phyloP scores from a whole-genome alignment of 2,329 filamentous ascomycete genomes.

The Geosmithia putterillii region DNA sequence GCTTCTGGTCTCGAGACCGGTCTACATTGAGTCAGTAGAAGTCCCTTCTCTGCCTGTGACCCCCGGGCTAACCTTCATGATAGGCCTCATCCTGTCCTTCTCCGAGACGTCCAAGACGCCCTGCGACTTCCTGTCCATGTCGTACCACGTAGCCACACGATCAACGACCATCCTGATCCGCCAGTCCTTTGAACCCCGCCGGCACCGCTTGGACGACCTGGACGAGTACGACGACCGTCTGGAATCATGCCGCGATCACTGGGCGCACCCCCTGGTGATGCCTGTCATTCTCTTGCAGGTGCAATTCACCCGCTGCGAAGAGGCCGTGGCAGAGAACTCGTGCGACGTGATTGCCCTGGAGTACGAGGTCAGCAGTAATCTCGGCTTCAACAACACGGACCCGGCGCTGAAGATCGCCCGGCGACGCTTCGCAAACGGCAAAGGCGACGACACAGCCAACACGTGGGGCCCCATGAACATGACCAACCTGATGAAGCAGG shows the following conservation, averaged over 20 bases:
- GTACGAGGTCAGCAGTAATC: conserved; percentile 27
- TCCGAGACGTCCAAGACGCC: conserved; percentile 29
- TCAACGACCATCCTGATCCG: conserved; percentile 27
- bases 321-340: conserved; percentile 29
- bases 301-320: conserved; percentile 30
- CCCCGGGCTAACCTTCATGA: conserved; percentile 2
- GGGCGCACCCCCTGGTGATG: conserved; percentile 31
- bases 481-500: conserved; percentile 33
- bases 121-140: conserved; percentile 34
- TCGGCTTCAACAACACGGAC: conserved; percentile 9
- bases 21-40: conserved; percentile 16
- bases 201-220: conserved; percentile 27
- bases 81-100: conserved; percentile 30
- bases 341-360: conserved; percentile 27
- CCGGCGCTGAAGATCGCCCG: conserved; percentile 10
- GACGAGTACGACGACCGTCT: conserved; percentile 32
- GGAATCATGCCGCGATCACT: conserved; percentile 28
- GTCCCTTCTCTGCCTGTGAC: background rate
- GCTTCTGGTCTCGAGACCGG: conserved; percentile 24
- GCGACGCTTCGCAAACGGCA: conserved; percentile 10
- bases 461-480: conserved; percentile 27
- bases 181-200: conserved; percentile 27
- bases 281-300: conserved; percentile 33
- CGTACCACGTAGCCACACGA: conserved; percentile 24
- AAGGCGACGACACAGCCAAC: conserved; percentile 8